Evolutionary conservation across 2,329 filamentous ascomycete genomes (phyloP), one percentile per base, ranked within the genome.

Genomic region (Epichloe bromicola): DNA sequence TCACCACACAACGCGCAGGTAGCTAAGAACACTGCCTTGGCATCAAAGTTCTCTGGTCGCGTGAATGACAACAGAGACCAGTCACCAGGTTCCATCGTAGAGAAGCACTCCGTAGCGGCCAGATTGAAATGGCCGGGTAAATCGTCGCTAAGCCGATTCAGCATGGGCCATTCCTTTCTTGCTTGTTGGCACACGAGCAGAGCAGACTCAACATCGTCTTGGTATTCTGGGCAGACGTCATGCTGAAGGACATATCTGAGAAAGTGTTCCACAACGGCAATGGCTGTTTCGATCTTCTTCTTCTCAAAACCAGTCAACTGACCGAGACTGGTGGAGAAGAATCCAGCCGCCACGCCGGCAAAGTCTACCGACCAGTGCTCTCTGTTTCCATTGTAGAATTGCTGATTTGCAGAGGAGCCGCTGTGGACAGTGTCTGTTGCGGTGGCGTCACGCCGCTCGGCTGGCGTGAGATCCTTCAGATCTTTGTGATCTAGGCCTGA

Each of bases 161-260:
- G 72, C 49, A 76, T 72, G 55, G 78, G 77, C 37, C 93, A 73
- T 65, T 97, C 88, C 2, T 69, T 60, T 3, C 79, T 74, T 1
- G 86, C 88, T 14, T 73, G 61, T 19, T 81, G 75, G 59, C 88
- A 95, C 30, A 91, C 64, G 1, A 64, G 64, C 7, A 84, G 71
- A 0, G 90, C 88, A 0, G 74, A 70, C 15, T 78, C 67, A 52
- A 97, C 73, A 55, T 91, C 78, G 1, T 75, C 70, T 0, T 67
- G 72, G 61, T 90, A 86, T 64, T 97, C 93, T 0, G 86, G 84
- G 60, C 89, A 95, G 15, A 94, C 91, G 38, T 86, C 78, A 61
- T 97, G 90, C 54, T 85, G 79, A 10, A 90, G 73, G 1, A 97
- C 73, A 58, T 96, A 98, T 56, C 88, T 86, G 56, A 95, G 79